A percentile compares a stretch with the other conserved stretches of the same genome.
These are phyloP conservation scores for Cystofilobasidium macerans DNA, from an alignment of 768 basidiomycete genomes.

Conservation along the genomic window DNA sequence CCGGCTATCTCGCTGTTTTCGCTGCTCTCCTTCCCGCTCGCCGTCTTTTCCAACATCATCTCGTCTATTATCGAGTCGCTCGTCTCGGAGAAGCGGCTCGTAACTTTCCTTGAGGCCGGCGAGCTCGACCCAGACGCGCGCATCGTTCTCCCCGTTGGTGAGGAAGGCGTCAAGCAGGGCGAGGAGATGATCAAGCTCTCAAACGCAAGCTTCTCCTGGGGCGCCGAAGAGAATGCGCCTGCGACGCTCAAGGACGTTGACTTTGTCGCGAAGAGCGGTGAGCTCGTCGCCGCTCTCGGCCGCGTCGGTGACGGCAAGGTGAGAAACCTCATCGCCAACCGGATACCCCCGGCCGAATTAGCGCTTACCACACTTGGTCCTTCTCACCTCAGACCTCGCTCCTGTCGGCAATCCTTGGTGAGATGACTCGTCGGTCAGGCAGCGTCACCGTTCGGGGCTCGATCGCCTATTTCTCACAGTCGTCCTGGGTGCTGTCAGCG, in stretches of 20 bases:
- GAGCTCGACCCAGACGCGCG: constrained; percentile 73
- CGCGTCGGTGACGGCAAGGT: constrained; percentile 88
- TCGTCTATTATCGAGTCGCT: constrained; percentile 68
- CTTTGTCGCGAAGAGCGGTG: constrained; percentile 65
- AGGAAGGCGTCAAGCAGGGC: constrained; percentile 28
- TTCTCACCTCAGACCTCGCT: constrained; percentile 48
- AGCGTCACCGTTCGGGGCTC: constrained; percentile 57
- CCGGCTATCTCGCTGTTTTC: constrained; percentile 87
- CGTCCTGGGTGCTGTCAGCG: constrained; percentile 79
- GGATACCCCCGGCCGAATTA: background rate
- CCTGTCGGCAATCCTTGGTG: constrained; percentile 69
- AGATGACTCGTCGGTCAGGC: constrained; percentile 70
- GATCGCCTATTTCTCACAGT: constrained; percentile 74
- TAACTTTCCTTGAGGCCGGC: constrained; percentile 59
- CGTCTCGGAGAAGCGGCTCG: constrained; percentile 70
- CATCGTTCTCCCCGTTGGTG: constrained; percentile 36
- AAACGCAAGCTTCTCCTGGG: constrained; percentile 76
- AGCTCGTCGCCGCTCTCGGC: constrained; percentile 72
- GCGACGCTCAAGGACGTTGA: constrained; percentile 69
- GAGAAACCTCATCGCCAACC: constrained; percentile 27
- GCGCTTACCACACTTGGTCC: constrained; percentile 12
- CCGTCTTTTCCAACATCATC: constrained; percentile 39
- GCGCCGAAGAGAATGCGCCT: constrained; percentile 37
- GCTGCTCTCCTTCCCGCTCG: constrained; percentile 61
- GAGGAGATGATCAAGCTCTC: constrained; percentile 56